phyloP scores from a whole-genome alignment of 2,329 filamentous ascomycete species.

The Fusarium proliferatum region DNA sequence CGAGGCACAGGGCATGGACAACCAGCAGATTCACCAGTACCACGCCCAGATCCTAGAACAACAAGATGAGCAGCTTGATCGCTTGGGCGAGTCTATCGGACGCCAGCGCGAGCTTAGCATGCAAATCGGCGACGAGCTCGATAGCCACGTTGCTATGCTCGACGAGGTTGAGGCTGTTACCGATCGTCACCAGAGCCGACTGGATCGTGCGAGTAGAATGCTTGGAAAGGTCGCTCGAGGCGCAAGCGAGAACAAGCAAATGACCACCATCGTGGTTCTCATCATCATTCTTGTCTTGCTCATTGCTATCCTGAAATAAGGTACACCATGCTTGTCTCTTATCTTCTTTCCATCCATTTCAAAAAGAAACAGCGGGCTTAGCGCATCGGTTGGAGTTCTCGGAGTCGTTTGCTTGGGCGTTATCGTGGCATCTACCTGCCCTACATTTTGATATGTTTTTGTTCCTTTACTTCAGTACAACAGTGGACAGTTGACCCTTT shows the following conservation, averaged over 20 bases:
- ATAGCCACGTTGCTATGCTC: slow-evolving; percentile 87
- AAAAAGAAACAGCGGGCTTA: slow-evolving; percentile 27
- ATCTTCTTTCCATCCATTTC: not conserved
- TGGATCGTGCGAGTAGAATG: slow-evolving; percentile 79
- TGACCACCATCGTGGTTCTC: slow-evolving; percentile 82
- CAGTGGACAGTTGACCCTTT: not conserved
- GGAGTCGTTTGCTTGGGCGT: slow-evolving; percentile 21
- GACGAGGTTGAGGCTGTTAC: slow-evolving; percentile 88
- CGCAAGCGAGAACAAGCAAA: slow-evolving; percentile 87
- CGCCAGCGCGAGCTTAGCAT: slow-evolving; percentile 93
- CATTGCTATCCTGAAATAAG: slow-evolving; percentile 87
- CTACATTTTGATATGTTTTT: slow-evolving; percentile 5
- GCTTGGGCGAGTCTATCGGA: slow-evolving; percentile 84
- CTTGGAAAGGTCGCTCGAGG: slow-evolving; percentile 78
- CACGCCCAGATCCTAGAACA: slow-evolving; percentile 84
- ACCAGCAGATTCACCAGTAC: slow-evolving; percentile 87
- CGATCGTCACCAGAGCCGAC: slow-evolving; percentile 80
- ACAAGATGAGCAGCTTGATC: slow-evolving; percentile 94
- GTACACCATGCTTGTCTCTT: slow-evolving; percentile 18
- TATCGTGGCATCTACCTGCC: not conserved
- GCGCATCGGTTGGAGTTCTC: slow-evolving; percentile 38
- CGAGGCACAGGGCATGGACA: slow-evolving; percentile 71
- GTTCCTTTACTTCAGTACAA: not conserved
- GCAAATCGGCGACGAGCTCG: slow-evolving; percentile 95
- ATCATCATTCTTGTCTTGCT: slow-evolving; percentile 85